Evolutionary conservation across 345 rosid genomes (phyloP).

Genomic region (Chamaenerion angustifolium): DNA sequence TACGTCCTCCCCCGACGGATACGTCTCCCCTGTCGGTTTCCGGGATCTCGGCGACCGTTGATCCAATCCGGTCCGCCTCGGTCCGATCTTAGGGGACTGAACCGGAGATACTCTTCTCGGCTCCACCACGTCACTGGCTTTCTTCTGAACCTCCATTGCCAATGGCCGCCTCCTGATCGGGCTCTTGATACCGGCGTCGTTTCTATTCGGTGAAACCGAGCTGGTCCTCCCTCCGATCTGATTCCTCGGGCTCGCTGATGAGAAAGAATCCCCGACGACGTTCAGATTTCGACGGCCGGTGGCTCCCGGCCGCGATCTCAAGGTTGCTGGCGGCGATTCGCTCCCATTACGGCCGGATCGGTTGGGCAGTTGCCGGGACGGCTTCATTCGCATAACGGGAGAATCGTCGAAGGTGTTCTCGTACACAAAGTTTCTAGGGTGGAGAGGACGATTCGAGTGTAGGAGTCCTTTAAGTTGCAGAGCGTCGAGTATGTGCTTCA

Average conservation of each 20-base stretch:
- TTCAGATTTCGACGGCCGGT: slow-evolving; percentile 5
- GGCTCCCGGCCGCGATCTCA: slow-evolving; percentile 21
- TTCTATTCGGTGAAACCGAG: slow-evolving; percentile 24
- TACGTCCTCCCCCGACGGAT: slow-evolving; percentile 33
- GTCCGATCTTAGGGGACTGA: slow-evolving; percentile 27
- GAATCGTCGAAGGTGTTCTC: slow-evolving; percentile 28
- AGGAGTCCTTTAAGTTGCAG: slow-evolving; percentile 85
- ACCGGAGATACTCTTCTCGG: slow-evolving; percentile 39
- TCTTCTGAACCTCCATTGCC: slow-evolving; percentile 28
- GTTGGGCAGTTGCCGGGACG: slow-evolving; percentile 19
- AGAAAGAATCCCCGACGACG: slow-evolving; percentile 15
- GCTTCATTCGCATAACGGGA: slow-evolving; percentile 38
- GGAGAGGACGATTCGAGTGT: slow-evolving; percentile 32
- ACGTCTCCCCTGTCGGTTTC: slow-evolving; percentile 12
- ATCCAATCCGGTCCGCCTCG: slow-evolving; percentile 21
- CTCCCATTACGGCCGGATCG: slow-evolving; percentile 15
- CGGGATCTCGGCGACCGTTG: slow-evolving; percentile 19
- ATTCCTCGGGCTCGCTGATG: slow-evolving; percentile 16
- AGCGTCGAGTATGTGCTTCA: slow-evolving; percentile 80
- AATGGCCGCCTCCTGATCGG: slow-evolving; percentile 34
- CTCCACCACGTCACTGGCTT: slow-evolving; percentile 20
- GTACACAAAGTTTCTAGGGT: slow-evolving; percentile 29
- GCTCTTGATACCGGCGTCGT: slow-evolving; percentile 33
- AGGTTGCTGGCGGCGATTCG: slow-evolving; percentile 24
- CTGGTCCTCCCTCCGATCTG: slow-evolving; percentile 30